A percentile compares a stretch with the other conserved stretches of the same genome.
phyloP scores from a whole-genome alignment of 495 filamentous ascomycete genomes.

The Talaromyces stipitatus region DNA sequence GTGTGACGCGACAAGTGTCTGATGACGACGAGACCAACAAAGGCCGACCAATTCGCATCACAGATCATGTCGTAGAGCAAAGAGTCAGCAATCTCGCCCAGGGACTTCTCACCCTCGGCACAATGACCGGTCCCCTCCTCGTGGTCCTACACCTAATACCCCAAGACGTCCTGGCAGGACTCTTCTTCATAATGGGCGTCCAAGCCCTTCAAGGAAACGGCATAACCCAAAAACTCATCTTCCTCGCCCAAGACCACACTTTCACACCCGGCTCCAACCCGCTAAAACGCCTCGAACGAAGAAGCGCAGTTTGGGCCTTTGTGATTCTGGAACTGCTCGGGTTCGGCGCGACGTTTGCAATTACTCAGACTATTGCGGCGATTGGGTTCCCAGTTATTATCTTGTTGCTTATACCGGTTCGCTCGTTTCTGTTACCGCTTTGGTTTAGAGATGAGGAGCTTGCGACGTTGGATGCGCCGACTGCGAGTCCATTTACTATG shows the following conservation, averaged over 20 bases:
- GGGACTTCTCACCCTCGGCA: conserved; percentile 75
- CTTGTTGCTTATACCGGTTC: conserved; percentile 66
- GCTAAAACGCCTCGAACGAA: conserved; percentile 52
- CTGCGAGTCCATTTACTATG: conserved; percentile 80
- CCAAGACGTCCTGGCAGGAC: conserved; percentile 76
- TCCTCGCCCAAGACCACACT: conserved; percentile 57
- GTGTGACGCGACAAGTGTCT: conserved; percentile 58
- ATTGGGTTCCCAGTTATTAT: conserved; percentile 93
- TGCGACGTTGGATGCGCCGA: conserved; percentile 63
- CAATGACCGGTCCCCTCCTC: conserved; percentile 81
- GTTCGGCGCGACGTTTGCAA: conserved; percentile 85
- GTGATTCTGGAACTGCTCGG: conserved; percentile 69
- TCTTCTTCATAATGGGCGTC: conserved; percentile 93
- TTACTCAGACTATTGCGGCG: conserved; percentile 89
- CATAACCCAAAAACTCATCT: conserved; percentile 74
- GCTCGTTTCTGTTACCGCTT: conserved; percentile 64
- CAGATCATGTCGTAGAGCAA: conserved; percentile 81
- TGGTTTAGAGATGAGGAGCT: conserved; percentile 66
- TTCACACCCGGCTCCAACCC: conserved; percentile 61
- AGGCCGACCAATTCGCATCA: conserved; percentile 51
- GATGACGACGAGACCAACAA: conserved; percentile 52
- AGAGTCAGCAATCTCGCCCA: conserved; percentile 80
- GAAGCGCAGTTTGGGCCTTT: conserved; percentile 65
- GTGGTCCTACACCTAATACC: conserved; percentile 79
- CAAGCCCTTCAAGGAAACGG: conserved; percentile 76